Percentiles rank a stretch among this genome's conserved stretches.
These are phyloP conservation scores for Fusarium hainanense DNA, from an alignment of 2,329 filamentous ascomycete species.

Conservation along the genomic window DNA sequence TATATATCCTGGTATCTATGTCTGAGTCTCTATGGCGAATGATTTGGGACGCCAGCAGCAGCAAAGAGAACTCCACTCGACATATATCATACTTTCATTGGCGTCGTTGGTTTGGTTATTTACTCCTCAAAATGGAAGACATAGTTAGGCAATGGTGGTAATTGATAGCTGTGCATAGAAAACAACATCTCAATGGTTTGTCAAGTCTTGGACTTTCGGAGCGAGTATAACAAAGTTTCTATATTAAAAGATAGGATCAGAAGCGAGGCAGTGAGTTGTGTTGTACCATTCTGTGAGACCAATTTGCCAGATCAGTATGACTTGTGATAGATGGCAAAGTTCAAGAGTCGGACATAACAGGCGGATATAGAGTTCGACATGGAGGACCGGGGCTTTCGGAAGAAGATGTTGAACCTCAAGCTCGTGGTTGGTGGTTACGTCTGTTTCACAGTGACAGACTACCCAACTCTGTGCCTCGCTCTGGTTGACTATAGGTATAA, in stretches of 20 bases:
- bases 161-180: conserved; percentile 29
- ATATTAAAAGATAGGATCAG: background rate
- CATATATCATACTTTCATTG: conserved; percentile 34
- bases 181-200: conserved; percentile 15
- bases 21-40: conserved; percentile 40
- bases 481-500: background rate
- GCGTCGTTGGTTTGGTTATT: conserved; percentile 41
- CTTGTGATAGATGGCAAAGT: background rate
- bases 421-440: background rate
- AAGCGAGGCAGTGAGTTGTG: background rate
- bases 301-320: too few species aligned
- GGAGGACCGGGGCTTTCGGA: background rate
- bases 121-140: conserved; percentile 26
- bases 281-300: too few species aligned
- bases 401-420: background rate
- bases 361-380: background rate
- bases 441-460: background rate
- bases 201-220: too few species aligned
- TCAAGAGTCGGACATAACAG: background rate
- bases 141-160: background rate
- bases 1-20: conserved; percentile 46
- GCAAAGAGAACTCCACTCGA: conserved; percentile 45
- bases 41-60: conserved; percentile 25
- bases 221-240: background rate
- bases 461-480: background rate